A percentile compares a stretch with the other conserved stretches of the same genome.
phyloP scores from a whole-genome alignment of 2,329 filamentous ascomycete species.

The Knufia petricola region DNA sequence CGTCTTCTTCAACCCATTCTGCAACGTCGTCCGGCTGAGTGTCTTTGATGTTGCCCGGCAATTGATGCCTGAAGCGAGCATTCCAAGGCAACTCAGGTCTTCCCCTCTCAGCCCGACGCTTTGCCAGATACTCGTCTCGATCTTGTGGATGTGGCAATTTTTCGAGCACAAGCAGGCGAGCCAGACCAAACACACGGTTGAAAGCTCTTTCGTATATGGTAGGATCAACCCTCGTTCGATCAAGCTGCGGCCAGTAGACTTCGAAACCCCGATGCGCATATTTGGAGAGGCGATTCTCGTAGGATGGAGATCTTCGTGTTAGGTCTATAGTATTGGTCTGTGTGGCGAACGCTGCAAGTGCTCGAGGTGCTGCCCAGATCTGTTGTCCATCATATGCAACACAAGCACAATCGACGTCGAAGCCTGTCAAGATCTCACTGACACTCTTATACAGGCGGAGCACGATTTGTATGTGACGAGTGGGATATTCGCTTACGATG shows the following conservation, averaged over 20 bases:
- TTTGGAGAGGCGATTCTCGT: conserved; percentile 78
- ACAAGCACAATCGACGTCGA: conserved; percentile 78
- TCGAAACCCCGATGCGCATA: conserved; percentile 80
- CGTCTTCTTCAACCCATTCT: conserved; percentile 69
- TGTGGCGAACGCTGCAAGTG: conserved; percentile 68
- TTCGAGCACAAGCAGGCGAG: conserved; percentile 69
- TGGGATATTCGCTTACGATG: conserved; percentile 74
- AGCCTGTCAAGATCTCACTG: conserved; percentile 76
- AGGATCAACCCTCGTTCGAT: conserved; percentile 67
- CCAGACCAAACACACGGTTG: conserved; percentile 62
- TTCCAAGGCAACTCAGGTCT: conserved; percentile 45
- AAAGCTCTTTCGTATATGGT: conserved; percentile 82
- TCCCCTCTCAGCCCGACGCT: conserved; percentile 62
- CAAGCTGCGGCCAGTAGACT: conserved; percentile 65
- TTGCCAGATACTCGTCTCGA: conserved; percentile 60
- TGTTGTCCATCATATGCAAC: conserved; percentile 72
- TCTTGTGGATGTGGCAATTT: conserved; percentile 60
- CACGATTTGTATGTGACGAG: conserved; percentile 76
- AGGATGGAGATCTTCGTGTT: conserved; percentile 69
- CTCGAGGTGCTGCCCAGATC: conserved; percentile 69
- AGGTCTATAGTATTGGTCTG: conserved; percentile 76
- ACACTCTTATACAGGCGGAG: conserved; percentile 75
- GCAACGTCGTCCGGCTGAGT: conserved; percentile 68
- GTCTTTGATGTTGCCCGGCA: conserved; percentile 66
- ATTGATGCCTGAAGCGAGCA: conserved; percentile 31